Base-by-base conservation (phyloP, 176 grass and related monocot genomes). In the Musa schizocarpa region DNA sequence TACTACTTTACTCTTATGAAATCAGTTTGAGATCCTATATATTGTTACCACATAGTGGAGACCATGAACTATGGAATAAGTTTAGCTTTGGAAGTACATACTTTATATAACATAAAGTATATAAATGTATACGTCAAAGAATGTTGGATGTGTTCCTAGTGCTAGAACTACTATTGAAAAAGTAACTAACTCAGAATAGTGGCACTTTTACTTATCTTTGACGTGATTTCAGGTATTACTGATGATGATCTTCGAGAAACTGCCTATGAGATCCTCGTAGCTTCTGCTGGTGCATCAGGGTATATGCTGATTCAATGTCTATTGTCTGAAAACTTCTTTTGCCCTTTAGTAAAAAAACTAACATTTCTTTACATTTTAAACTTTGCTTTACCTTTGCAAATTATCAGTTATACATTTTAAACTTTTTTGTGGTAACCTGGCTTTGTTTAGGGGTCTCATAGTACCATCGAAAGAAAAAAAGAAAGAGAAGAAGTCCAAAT, bases 191-290 rank as follows among this genome's bases (percentile, higher is more conserved):
- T 68, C 26, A 29, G 8, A 68, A 16, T 43, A 13, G 29, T 69
- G 29, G 67, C 1, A 10, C 50, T 58, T 11, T 17, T 34, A 8
- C 12, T 75, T 8, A 77, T 77, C 10, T 70, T 50, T 53, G 43
- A 66, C 66, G 11, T 68, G 65, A 74, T 93, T 88, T 62, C 89
- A 98, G 95, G 95, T 80, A 87, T 91, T 53, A 87, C 82, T 48
- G 90, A 93, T 82, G 90, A 93, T 81, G 95, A 98, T 85, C 88
- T 98, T 80, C 90, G 95, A 82, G 95, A 98, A 83, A 89, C 95
- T 73, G 95, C 90, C 79, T 98, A 98, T 89, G 95, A 98, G 79
- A 89, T 98, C 67, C 90, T 98, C 63, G 90, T 94, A 81, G 95
- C 95, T 80, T 83, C 82, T 89, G 90, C 84, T 77, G 95, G 95